These are phyloP conservation scores for Metschnikowia orientalis DNA, from an alignment of 805 yeast genomes.

Conservation along the genomic window DNA sequence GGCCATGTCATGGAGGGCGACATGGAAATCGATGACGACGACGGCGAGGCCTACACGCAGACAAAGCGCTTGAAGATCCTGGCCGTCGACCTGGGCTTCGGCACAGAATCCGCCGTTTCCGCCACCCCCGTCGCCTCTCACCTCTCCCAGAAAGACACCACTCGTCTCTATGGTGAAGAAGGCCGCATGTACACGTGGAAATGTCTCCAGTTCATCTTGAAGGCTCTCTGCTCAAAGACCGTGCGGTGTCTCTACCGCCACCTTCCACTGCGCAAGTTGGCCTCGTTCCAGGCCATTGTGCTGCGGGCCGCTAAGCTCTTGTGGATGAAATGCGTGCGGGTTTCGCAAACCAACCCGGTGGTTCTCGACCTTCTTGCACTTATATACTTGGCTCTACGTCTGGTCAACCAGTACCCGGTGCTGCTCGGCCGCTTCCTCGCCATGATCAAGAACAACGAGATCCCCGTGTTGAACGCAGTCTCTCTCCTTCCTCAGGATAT, in stretches of 20 bases:
- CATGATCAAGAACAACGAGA: slow-evolving; percentile 37
- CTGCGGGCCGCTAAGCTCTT: slow-evolving; percentile 19
- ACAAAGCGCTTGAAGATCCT: slow-evolving; percentile 54
- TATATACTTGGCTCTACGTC: slow-evolving; percentile 48
- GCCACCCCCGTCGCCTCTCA: slow-evolving; percentile 1
- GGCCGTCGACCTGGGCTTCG: slow-evolving; percentile 27
- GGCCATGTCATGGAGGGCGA: slow-evolving; percentile 88
- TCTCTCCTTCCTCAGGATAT: slow-evolving; percentile 37
- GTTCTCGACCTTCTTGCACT: slow-evolving; percentile 34
- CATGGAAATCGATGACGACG: slow-evolving; percentile 75
- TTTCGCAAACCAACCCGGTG: slow-evolving; percentile 13
- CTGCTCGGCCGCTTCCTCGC: slow-evolving; percentile 45
- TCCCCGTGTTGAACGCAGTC: slow-evolving; percentile 47
- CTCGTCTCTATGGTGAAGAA: slow-evolving; percentile 42
- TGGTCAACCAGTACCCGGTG: slow-evolving; percentile 44
- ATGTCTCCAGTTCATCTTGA: slow-evolving; percentile 49
- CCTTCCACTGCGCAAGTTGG: background rate
- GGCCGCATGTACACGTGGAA: slow-evolving; percentile 43
- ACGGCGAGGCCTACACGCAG: slow-evolving; percentile 51
- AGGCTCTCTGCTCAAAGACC: slow-evolving; percentile 28
- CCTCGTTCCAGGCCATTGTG: slow-evolving; percentile 1
- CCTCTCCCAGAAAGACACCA: background rate
- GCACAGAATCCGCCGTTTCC: slow-evolving; percentile 8
- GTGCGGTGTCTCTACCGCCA: slow-evolving; percentile 9
- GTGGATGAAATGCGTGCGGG: slow-evolving; percentile 26